Base-by-base conservation (phyloP, 768 basidiomycete genomes). In the Imleria badia region DNA sequence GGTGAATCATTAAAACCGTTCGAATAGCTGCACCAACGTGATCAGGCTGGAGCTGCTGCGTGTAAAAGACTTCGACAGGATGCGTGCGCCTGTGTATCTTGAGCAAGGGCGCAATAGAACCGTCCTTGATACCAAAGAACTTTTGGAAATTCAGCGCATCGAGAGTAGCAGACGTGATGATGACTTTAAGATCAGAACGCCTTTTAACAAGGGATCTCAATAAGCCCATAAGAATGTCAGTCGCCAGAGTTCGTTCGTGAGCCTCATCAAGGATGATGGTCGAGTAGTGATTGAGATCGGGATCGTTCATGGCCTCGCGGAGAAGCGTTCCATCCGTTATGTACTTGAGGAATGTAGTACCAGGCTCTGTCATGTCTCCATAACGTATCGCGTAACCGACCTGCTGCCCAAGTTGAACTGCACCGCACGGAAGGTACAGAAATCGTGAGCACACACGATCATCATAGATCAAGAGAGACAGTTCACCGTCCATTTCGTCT, bases 251-350 rank as follows among this genome's bases (percentile, higher is more conserved):
- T 56, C 96, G 88, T 76, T 99, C 97, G 76, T 99, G 97, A 6
- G 94, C 97, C 75, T 99, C 97, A 70, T 99, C 97, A 52, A 98
- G 84, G 64, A 99, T 98, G 73, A 99, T 94, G 20, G 96, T 98
- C 20, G 93, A 96, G 71, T 99, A 99, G 5, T 94, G 85, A 26
- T 81, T 78, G 35, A 98, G 82, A 19, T 83, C 80, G 11, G 92
- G 89, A 72, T 98, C 96, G 72, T 95, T 92, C 95, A 98, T 99
- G 6, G 94, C 94, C 75, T 97, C 94, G 19, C 94, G 86, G 17
- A 96, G 83, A 51, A 93, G 85, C 94, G 98, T 97, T 81, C 96
- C 97, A 63, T 99, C 97, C 17, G 97, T 99, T 95, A 98, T 97
- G 76, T 99, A 98, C 71, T 97, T 98, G 59, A 99, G 79, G 73